Base-by-base conservation (phyloP, 768 basidiomycete genomes). In the Collybia mongolica region DNA sequence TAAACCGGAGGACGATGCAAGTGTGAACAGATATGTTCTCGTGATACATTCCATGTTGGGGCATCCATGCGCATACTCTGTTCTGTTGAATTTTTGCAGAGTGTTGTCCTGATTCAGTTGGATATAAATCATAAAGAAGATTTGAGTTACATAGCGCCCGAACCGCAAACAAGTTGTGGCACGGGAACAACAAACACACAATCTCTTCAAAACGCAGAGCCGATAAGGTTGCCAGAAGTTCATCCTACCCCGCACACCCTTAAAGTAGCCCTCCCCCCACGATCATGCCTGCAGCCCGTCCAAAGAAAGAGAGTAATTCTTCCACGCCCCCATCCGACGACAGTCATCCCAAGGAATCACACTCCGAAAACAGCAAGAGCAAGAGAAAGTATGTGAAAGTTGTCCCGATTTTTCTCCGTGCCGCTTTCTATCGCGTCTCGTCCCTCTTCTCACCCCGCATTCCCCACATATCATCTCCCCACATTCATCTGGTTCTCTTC, bases 361-460 rank as follows among this genome's bases (percentile, higher is more conserved):
- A 69, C 66, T 65, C 81, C 79, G 83, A 86, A 77, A 84, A 79
- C 70, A 81, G 76, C 74, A 87, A 83, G 73, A 78, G 75, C 72
- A 88, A 88, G 76, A 79, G 86, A 82, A 89, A 88, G 86, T 88
- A 72, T 69, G 86, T 81, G 52, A 49, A 52, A 61, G 64, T 72
- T 75, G 67, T 39, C 63, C 75, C 77, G 82, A 81, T 49, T 57
- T 79, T 84, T 81, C 73, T 72, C 82, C 83, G 80, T 62, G 36
- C 59, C 66, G 50, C 65, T 65, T 68, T 67, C 65, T 60, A 58
- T 59, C 59, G 48, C 56, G 20, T 44, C 47, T 51, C 53, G 52
- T 62, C 63, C 67, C 65, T 65, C 69, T 68, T 68, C n/a, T n/a
- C 66, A 58, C 67, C 68, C 67, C 70, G 62, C 74, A 68, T 70